Evolutionary conservation across 768 basidiomycete genomes (phyloP), one percentile per base, ranked within the genome.

Genomic region (Epithele typhae): DNA sequence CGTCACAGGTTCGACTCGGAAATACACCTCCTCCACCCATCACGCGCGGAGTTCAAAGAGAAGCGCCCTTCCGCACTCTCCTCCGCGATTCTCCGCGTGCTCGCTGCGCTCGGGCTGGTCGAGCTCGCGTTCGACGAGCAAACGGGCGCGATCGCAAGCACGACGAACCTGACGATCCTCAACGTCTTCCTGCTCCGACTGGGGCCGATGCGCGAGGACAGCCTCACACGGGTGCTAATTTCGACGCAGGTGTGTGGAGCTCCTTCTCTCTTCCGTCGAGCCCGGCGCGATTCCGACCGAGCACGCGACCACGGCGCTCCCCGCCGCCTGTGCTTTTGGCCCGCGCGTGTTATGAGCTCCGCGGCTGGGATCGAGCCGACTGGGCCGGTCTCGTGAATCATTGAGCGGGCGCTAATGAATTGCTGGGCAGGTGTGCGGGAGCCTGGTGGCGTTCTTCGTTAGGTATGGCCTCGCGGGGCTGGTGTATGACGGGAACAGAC

Each of bases 401-500:
- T n/a, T n/a, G 27, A 7, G 27, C 27, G 14, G 27, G 14, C 27
- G 27, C 27, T 30, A 14, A 30, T 14, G 27, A 30, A 30, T 14
- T 49, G 15, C 40, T 12, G 40, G n/a, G n/a, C 40, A 92, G 86
- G 64, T 84, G 49, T 68, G 72, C 9, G 88, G 94, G 37, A 96
- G 92, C 64, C 57, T 79, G 4, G 44, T 88, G 9, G 96, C 91
- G 7, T 98, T 98, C 64, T 70, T 76, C 18, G 78, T 98, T 25
- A 75, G 95, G 56, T 97, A 99, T 58, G 94, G 93, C 8, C 73
- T 94, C 11, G 92, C 92, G 3, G 78, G 86, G 38, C 73, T 95
- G 45, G 76, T 96, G 36, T 99, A 96, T 62, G 94, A 95, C 59
- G 92, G 91, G 9, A 91, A 92, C 68, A 75, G 94, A 62, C 72